Conservation (phyloP, 371 early-diverging fungal species). For the Amoeboaphelidium protococcarum region DNA sequence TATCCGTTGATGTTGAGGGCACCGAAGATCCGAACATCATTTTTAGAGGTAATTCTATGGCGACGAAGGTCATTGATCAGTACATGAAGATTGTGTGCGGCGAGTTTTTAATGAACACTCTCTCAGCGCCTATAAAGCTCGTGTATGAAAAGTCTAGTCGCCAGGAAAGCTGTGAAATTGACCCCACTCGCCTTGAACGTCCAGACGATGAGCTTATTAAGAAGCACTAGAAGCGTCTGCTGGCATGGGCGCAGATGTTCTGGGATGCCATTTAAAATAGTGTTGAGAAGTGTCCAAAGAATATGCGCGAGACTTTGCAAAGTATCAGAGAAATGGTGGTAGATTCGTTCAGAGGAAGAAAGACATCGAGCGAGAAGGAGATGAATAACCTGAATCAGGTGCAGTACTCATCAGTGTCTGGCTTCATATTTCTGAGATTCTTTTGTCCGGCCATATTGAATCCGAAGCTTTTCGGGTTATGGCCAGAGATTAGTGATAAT, state of each 20-base stretch:
- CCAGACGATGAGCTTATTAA: background rate
- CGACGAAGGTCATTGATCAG: constrained; percentile 1
- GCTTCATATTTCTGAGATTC: constrained; percentile 3
- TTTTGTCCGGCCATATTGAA: constrained; percentile 4
- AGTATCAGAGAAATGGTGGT: background rate
- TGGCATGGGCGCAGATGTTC: background rate
- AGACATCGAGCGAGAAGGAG: no score
- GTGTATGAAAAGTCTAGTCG: background rate
- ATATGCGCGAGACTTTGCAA: background rate
- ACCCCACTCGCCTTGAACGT: background rate
- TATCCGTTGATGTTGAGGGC: background rate
- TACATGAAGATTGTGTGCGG: background rate
- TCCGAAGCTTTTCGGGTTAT: constrained; percentile 2
- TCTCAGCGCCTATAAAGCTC: background rate
- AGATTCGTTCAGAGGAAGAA: background rate
- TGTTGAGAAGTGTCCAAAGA: background rate
- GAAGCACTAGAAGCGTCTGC: background rate
- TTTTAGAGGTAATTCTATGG: constrained; percentile 1
- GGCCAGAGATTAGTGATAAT: background rate
- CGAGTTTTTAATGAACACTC: background rate
- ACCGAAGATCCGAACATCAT: constrained; percentile 2
- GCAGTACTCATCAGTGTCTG: background rate
- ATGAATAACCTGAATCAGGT: background rate
- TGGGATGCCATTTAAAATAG: background rate
- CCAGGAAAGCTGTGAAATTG: background rate